phyloP scores from a whole-genome alignment of 202 grass and related monocot species.

The Alloteropsis angusta region DNA sequence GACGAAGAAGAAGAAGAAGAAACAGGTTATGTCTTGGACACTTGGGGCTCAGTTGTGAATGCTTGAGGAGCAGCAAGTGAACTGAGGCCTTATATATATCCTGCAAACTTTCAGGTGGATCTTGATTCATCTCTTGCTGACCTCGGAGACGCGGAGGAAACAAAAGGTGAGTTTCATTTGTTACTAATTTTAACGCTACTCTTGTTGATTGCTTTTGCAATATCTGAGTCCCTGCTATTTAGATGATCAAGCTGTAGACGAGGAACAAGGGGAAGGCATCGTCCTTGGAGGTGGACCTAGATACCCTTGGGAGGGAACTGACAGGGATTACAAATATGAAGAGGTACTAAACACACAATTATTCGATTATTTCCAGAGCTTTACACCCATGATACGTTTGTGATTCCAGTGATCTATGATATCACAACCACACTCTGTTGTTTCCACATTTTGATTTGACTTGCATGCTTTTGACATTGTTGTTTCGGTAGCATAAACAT shows the following conservation, averaged over 20 bases:
- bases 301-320: constrained; percentile 48
- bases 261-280: constrained; percentile 47
- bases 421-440: background rate
- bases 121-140: constrained; percentile 1
- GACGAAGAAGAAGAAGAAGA: constrained; percentile 63
- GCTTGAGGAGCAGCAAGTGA: background rate
- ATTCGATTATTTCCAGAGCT: background rate
- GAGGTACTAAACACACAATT: constrained; percentile 24
- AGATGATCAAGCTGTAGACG: constrained; percentile 29
- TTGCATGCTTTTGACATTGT: too few species aligned
- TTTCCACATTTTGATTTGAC: background rate
- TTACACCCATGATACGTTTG: background rate
- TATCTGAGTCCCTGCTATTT: background rate
- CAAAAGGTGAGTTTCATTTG: background rate
- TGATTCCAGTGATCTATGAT: background rate
- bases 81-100: background rate
- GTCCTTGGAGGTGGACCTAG: constrained; percentile 28
- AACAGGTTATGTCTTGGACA: constrained; percentile 20
- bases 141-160: constrained; percentile 11
- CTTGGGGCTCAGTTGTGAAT: background rate
- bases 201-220: background rate
- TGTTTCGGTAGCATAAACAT: background rate
- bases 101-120: constrained; percentile 30
- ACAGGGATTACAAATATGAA: constrained; percentile 51
- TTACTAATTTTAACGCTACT: background rate